Evolutionary conservation across 805 yeast genomes (phyloP), one percentile per base, ranked within the genome.

Genomic region (Saturnispora serradocipensis): DNA sequence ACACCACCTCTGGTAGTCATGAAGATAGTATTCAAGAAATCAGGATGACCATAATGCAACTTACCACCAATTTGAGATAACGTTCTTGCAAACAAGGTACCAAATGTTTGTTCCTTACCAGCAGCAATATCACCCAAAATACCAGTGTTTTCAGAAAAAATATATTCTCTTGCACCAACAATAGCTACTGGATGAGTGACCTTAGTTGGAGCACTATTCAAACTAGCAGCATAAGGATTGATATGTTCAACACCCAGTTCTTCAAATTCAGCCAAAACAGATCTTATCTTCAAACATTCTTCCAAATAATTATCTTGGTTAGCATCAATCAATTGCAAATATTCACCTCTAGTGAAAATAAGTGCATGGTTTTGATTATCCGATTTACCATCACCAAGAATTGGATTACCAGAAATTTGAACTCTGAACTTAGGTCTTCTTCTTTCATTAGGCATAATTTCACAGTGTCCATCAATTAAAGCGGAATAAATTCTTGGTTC

Each of bases 1-100:
- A 86, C 81, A 72, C 95, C 95, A 68, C 95, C 91, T 75, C 95
- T 78, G 11, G 95, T 86, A 43, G 82, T 81, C 91, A 86, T 86
- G 63, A 73, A 86, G 48, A 82, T 75, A 46, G 82, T 76, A 61
- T 86, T 85, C 62, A 86, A 69, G 71, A 86, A 86, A 77, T 86
- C 95, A 50, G 95, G 95, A 69, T 86, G 93, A 67, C 95, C 95
- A 71, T 86, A 86, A 73, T 86, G 93, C 63, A 86, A 74, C 62
- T 86, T 86, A 65, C 90, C 93, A 64, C 93, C 93, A 65, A 86
- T 78, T 71, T 84, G 88, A 55, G 91, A 84, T 61, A 86, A 72
- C 24, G 93, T 86, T 74, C 95, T 78, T 11, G 93, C 87, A 62
- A 84, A 86, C 59, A 86, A 71, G 0, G 95, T 86, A 72, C 95